Evolutionary conservation across 2,329 filamentous ascomycete genomes (phyloP).

Genomic region (Nannizziopsis barbatae): DNA sequence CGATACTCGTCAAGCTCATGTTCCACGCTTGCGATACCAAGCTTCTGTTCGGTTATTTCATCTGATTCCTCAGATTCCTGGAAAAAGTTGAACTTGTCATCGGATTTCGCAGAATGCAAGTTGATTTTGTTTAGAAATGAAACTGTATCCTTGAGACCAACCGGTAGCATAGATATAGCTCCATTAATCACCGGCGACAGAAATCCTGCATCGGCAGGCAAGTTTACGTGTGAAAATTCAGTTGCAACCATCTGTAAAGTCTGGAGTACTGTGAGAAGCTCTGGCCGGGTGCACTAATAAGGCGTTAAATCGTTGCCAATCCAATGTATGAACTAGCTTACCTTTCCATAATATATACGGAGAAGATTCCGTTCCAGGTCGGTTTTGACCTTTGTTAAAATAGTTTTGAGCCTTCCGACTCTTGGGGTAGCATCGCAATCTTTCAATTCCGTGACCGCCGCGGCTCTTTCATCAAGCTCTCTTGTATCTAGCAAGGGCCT

Average conservation of each 20-base stretch:
- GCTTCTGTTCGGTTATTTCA: constrained; percentile 74
- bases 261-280: constrained; percentile 75
- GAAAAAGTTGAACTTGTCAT: constrained; percentile 95
- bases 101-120: constrained; percentile 63
- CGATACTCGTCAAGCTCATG: constrained; percentile 74
- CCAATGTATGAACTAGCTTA: constrained; percentile 16
- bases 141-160: constrained; percentile 61
- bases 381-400: constrained; percentile 60
- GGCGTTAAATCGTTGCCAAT: constrained; percentile 2
- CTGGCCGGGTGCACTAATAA: constrained; percentile 62
- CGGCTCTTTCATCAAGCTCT: constrained; percentile 64
- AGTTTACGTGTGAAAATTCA: constrained; percentile 60
- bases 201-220: constrained; percentile 59
- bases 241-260: constrained; percentile 69
- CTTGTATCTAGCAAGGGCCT: constrained; percentile 69
- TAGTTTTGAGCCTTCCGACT: constrained; percentile 60
- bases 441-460: constrained; percentile 76
- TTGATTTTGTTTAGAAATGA: constrained; percentile 77
- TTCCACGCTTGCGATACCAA: constrained; percentile 85
- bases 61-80: constrained; percentile 78
- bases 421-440: constrained; percentile 53
- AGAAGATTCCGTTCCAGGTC: constrained; percentile 91
- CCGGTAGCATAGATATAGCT: constrained; percentile 63
- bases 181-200: constrained; percentile 56
- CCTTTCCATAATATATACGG: constrained; percentile 90